Evolutionary conservation across 2,329 filamentous ascomycete genomes (phyloP), one percentile per base, ranked within the genome.

Genomic region (Talaromyces funiculosus): DNA sequence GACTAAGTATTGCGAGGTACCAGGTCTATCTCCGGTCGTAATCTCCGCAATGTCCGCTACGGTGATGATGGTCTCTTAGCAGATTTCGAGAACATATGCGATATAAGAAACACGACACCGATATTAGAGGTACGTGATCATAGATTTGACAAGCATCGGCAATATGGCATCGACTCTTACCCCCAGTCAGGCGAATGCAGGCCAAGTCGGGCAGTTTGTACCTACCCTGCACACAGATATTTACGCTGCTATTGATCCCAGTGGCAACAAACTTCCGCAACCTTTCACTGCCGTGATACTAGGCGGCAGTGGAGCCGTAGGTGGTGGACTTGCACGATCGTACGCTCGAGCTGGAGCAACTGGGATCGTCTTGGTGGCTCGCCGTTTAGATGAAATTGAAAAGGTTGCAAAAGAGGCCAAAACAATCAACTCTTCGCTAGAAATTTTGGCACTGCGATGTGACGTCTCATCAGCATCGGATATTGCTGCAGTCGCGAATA

Each of bases 301-400:
- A n/a, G 74, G 74, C 10, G 73, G 72, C 6, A 70, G 69, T 31
- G 65, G 71, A 26, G 73, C 72, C 18, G 73, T 75, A 16, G 74
- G 73, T 10, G 67, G 71, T 6, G 69, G 69, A 7, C 67, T 75
- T 29, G 73, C 72, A 14, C 62, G 65, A 26, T 61, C 68, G 29
- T 77, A 73, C 64, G 72, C 72, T 10, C 64, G 66, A 61, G 73
- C 74, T 24, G 67, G 69, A 20, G 69, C 70, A 35, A 64, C 68
- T 3, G 67, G 66, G 8, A 65, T 76, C 40, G 64, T 76, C n/a
- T 66, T 76, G 40, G 68, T 71, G 29, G 70, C 73, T 9, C 67
- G 72, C 2, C 65, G 67, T 7, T 45, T 68, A 10, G 65, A 67
- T 4, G 69, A 68, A 5, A 64, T 75, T 18, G 65, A 72, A 61